Evolutionary conservation across 106 monocot genomes (phyloP), one percentile per base, ranked within the genome.

Genomic region (Vanilla planifolia): DNA sequence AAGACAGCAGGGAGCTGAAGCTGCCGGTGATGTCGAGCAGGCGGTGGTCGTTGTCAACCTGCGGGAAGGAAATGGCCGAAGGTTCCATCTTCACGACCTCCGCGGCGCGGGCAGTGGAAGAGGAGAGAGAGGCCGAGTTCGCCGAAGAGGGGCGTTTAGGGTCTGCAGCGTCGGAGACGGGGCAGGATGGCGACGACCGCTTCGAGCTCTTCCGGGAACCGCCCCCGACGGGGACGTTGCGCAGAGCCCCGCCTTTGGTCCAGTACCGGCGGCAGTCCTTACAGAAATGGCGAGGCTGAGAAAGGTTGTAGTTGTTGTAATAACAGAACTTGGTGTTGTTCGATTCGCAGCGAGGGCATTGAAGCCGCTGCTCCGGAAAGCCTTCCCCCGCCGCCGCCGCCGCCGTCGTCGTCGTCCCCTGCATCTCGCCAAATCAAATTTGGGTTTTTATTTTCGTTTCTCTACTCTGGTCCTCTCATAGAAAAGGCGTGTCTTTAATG

Each of bases 221-320:
- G 29, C 88, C 88, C 48, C 88, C 88, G 7, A 83, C 79, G 8
- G 88, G 88, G 0, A 91, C 90, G 64, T 91, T 91, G n/a, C 90
- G 69, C 20, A 91, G 82, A 10, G 90, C 74, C 43, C 90, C 90
- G 22, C 92, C 92, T 62, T 93, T 85, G 33, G 93, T 93, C 93
- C 93, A 93, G 71, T 93, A 93, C 48, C 92, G 50, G 8, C 92
- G 47, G 56, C 92, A 93, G 37, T 74, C 78, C 73, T 93, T 93
- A 68, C 92, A 93, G 81, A 93, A 93, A 24, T 53, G 53, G 30
- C 53, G 53, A 15, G 53, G 53, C 29, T 53, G 53, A 1, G 53
- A 53, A 16, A 53, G 53, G n/a, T 53, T 53, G 11, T 53, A 53
- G 53, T 53, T 53, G 53, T 53, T 53, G 22, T 53, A 53, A 15